Base-by-base conservation (phyloP, 768 basidiomycete genomes). In the Pholiota microspora region DNA sequence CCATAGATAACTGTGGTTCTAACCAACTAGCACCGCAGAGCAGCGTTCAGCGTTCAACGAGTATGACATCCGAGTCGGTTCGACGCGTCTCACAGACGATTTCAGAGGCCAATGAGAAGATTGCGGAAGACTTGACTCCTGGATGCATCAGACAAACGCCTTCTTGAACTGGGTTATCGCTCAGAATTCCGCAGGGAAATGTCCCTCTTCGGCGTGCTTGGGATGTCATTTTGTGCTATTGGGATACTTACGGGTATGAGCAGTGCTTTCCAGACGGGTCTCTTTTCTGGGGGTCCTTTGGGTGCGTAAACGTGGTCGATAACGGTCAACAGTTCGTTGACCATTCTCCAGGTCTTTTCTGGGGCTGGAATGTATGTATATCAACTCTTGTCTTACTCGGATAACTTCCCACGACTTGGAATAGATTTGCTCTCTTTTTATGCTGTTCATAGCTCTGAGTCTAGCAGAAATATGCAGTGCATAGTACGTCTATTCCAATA, bases 201-300 rank as follows among this genome's bases (percentile, higher is more conserved):
- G 78, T 80, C 80, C 10, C 67, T 81, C 29, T 82, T 79, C 49
- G 81, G 82, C 21, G 82, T 84, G 29, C 69, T 83, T 42, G 81
- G 82, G 15, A 78, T 83, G 63, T 82, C 80, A 0, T 84, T 84
- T 63, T 82, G 81, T 45, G 77, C 82, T 7, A 82, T 84, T 24
- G 80, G 82, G 4, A 82, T 84, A 58, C 70, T 84, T 9, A 83
- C 81, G 5, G 81, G 82, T 25, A 83, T 82, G 79, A 80, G 78
- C 50, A 80, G 78, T 49, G 81, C 82, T 0, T 82, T 83, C 55
- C 82, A 83, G 60, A 82, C 81, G 0, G 81, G 82, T 0, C 65
- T 82, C 10, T 81, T 82, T 63, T 82, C 79, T 38, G 81, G 82
- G 0, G 82, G 81, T 4, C 81, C 82, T 2, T 62, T 83, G 25